Conservation (phyloP, 2,329 filamentous ascomycete genomes). For the Pseudocercospora vitis region DNA sequence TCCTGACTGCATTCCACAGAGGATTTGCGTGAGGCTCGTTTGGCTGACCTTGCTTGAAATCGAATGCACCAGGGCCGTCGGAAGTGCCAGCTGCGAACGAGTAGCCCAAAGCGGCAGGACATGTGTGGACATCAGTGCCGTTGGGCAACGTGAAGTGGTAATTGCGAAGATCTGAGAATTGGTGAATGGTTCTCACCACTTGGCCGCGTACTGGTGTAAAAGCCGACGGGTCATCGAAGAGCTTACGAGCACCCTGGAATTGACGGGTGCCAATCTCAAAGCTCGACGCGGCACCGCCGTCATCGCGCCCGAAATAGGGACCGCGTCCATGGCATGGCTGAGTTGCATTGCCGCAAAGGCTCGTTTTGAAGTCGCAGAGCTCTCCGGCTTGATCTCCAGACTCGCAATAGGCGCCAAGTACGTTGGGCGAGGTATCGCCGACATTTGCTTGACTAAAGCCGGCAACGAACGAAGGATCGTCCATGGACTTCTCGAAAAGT, state of each 20-base stretch:
- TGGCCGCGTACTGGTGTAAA: constrained; percentile 59
- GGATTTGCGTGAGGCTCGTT: constrained; percentile 72
- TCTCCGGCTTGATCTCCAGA: constrained; percentile 66
- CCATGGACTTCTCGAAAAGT: constrained; percentile 69
- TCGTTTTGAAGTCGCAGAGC: constrained; percentile 74
- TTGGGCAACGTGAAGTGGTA: constrained; percentile 74
- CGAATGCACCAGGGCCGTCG: constrained; percentile 86
- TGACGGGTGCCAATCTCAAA: constrained; percentile 76
- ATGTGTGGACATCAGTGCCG: constrained; percentile 69
- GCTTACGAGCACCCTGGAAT: constrained; percentile 58
- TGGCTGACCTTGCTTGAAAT: constrained; percentile 86
- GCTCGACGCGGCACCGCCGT: constrained; percentile 66
- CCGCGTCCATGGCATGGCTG: constrained; percentile 73
- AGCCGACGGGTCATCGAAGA: constrained; percentile 53
- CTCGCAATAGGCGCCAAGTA: constrained; percentile 85
- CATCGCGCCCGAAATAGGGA: constrained; percentile 65
- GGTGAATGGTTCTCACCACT: constrained; percentile 78
- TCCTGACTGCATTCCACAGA: constrained; percentile 75
- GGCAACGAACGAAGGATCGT: constrained; percentile 71
- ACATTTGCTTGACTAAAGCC: constrained; percentile 92
- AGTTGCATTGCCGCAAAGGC: constrained; percentile 74
- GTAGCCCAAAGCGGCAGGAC: constrained; percentile 84
- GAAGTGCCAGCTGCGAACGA: constrained; percentile 91
- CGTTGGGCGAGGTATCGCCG: constrained; percentile 86
- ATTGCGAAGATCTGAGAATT: constrained; percentile 77